A percentile compares a stretch with the other conserved stretches of the same genome.
These are phyloP conservation scores for Sporothrix pseudoabietina DNA, from an alignment of 2,329 filamentous ascomycete species.

Conservation along the genomic window DNA sequence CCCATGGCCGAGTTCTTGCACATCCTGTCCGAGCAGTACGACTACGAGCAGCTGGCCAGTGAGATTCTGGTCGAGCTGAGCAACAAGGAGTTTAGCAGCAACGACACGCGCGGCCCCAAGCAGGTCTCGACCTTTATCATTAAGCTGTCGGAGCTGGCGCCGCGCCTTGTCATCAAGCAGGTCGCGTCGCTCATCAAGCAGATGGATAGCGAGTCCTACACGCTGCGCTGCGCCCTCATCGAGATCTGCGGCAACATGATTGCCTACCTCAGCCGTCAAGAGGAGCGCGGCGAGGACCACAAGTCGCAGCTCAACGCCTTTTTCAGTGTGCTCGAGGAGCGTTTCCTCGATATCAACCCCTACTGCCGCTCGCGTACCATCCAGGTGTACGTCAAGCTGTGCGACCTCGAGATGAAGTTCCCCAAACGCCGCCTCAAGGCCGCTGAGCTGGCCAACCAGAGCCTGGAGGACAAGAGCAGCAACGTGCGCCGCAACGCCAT, in stretches of 20 bases:
- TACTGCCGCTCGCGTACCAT: constrained; percentile 91
- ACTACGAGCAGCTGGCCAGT: constrained; percentile 92
- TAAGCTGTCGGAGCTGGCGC: constrained; percentile 88
- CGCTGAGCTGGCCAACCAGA: constrained; percentile 82
- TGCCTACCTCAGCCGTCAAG: constrained; percentile 83
- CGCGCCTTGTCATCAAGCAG: constrained; percentile 92
- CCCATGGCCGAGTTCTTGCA: constrained; percentile 98
- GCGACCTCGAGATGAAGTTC: constrained; percentile 94
- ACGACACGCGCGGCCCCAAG: constrained; percentile 92
- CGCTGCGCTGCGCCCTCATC: constrained; percentile 87
- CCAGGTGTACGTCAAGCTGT: constrained; percentile 89
- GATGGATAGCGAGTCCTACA: constrained; percentile 96
- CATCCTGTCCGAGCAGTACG: constrained; percentile 94
- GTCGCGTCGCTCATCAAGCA: constrained; percentile 95
- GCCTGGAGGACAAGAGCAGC: constrained; percentile 96
- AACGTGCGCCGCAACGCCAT: constrained; percentile 95
- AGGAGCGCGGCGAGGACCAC: constrained; percentile 88
- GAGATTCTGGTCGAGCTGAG: constrained; percentile 92
- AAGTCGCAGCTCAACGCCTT: constrained; percentile 96
- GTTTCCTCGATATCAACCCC: constrained; percentile 94
- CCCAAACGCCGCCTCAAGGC: constrained; percentile 87
- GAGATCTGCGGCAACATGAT: constrained; percentile 98
- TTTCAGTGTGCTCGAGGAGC: constrained; percentile 93
- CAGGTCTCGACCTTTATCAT: constrained; percentile 93
- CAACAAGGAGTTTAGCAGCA: constrained; percentile 97